Base-by-base conservation (phyloP, 2,329 filamentous ascomycete genomes). In the Stagonosporopsis tanaceti region DNA sequence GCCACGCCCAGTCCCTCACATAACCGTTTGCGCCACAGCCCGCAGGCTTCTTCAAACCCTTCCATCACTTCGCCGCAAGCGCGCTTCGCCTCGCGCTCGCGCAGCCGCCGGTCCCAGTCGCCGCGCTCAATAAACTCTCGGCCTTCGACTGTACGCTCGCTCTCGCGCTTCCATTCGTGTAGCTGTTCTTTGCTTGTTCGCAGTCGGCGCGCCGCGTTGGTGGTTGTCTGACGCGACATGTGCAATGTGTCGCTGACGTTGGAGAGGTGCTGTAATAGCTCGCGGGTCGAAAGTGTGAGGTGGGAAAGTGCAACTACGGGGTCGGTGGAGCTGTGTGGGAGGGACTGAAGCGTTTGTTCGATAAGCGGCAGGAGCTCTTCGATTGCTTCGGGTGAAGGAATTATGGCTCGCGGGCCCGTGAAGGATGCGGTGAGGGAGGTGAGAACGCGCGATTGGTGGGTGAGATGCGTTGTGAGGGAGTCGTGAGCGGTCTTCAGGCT, bases 41-140 rank as follows among this genome's bases (percentile, higher is more conserved):
- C 89, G 78, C 93, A 97, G 1, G 94, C 88, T 72, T 93, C 89
- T 76, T 97, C 94, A 70, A 99, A 98, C 0, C 95, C 95, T 42
- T 89, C 89, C 32, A 97, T 89, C 1, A 99, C 93, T 59, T 96
- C 92, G 4, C 88, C 84, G 76, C 95, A 98, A 14, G 94, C 90
- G 22, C 84, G 84, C 7, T 91, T 92, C 61, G 93, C 96, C 75
- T 96, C 93, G 52, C 94, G 85, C 51, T 87, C 88, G 62, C 85
- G 82, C 34, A 97, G 77, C 52, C 90, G 85, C 65, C 89, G 87
- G 47, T 93, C 86, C 93, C 94, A 97, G 67, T 92, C 90, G 6
- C 92, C 92, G 35, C 85, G 85, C 57, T 89, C 86, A 44, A 99
- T 85, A 87, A 92, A 97, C 53, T 86, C 81, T 63, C 92, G 88